Base-by-base conservation (phyloP, 225 moss, liverwort and hornwort genomes). In the Marchantia paleacea region DNA sequence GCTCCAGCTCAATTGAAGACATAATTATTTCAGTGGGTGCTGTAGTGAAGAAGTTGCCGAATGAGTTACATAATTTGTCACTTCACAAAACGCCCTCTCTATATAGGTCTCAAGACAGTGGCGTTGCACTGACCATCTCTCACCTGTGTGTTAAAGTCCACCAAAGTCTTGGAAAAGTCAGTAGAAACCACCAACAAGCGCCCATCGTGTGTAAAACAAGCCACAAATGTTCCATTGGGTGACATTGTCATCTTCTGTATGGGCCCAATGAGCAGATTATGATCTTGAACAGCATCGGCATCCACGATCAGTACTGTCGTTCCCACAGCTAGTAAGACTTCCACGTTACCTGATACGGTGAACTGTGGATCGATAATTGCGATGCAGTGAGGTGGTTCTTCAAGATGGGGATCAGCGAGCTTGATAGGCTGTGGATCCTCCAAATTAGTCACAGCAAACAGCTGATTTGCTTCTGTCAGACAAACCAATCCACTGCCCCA, bases 141-240 rank as follows among this genome's bases (percentile, higher is more conserved):
- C 60, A 97, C 96, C 93, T 93, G 91, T 62, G 94, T 91, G 3
- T 87, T 85, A 81, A 92, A 94, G 76, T 99, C 95, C 47, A 92
- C 75, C 71, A 94, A 78, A 1, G 99, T 92, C 83, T 92, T 99
- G 69, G 90, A 84, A 66, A 95, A 99, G 85, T 99, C 99, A 60
- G 89, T 83, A 55, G 86, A 87, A 70, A 95, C 86, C 75, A 99
- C 95, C 84, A 95, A 81, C 60, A 99, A 80, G 10, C 86, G 92
- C n/a, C 95, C 99, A 85, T 99, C 92, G 61, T 95, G 92, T 10
- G 94, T 95, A 77, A 99, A 99, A 82, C 90, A 94, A 72, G 95
- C 95, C 83, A 94, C 73, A 72, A 91, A 91, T 30, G 86, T 91
- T 58, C 95, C 99, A 52, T 92, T 90, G 0, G 94, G 89, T 14